Evolutionary conservation across 148 eudicot genomes (phyloP), one percentile per base, ranked within the genome.

Genomic region (Rhododendron mucronatum): DNA sequence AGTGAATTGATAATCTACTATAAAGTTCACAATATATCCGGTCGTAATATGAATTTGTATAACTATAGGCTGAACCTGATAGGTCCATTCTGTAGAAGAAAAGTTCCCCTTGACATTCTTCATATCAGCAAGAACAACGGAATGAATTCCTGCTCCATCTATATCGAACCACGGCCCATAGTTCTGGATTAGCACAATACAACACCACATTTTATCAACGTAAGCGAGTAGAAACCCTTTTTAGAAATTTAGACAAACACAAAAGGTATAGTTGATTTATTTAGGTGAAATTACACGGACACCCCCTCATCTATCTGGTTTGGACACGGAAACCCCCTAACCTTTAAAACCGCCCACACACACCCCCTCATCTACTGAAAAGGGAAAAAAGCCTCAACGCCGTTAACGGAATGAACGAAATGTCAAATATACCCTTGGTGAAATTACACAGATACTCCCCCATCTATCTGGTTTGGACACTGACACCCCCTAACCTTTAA

Each of bases 81-180:
- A 91, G 71, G 90, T 88, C 93, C 93, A 91, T 48, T 89, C 85
- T 14, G 74, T 45, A 13, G 90, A 90, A 39, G 92, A 91, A 78
- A 90, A 85, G 79, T 90, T 82, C 74, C 86, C 39, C 80, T 87
- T 87, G 55, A 85, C 73, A 78, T 85, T 85, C 61, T 86, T 83
- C 82, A 86, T 85, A 86, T 84, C 92, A 77, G 82, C 57, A n/a
- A 90, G 84, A 85, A 82, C 48, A 45, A 91, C 92, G 0, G 93
- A 90, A 89, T 23, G 84, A 77, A 91, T 53, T 48, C 93, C 93
- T 57, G 91, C 90, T 48, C 91, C 92, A 67, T 84, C 53, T 76
- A 91, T 86, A 84, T 91, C 93, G 37, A 88, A 91, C 93, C 93
- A 91, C 65, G 93, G 93, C 26, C 93, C 93, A 85, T 90, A 91